Conservation (phyloP, 495 filamentous ascomycete genomes). For the Penicillium psychrofluorescens region DNA sequence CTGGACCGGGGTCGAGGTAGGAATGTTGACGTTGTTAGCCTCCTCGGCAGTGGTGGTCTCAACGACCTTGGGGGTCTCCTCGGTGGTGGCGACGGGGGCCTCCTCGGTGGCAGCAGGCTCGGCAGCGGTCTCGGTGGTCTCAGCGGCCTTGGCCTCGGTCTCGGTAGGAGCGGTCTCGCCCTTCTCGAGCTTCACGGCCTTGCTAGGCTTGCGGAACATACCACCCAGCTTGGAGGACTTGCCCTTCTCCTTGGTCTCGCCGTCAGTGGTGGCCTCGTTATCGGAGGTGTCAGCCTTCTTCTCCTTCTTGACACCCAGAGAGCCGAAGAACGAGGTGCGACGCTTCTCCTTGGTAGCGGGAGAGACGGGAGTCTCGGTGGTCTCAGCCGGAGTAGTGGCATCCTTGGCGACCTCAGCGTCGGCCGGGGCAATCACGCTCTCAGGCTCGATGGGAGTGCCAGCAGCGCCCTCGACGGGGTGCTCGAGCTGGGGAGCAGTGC, state of each 20-base stretch:
- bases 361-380: slow-evolving; percentile 21
- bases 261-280: slow-evolving; percentile 36
- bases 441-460: slow-evolving; percentile 36
- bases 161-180: slow-evolving; percentile 26
- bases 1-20: slow-evolving; percentile 38
- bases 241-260: slow-evolving; percentile 41
- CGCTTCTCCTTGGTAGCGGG: slow-evolving; percentile 43
- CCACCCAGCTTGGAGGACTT: slow-evolving; percentile 46
- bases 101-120: slow-evolving; percentile 25
- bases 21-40: slow-evolving; percentile 25
- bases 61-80: slow-evolving; percentile 24
- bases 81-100: slow-evolving; percentile 11
- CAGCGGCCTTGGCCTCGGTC: slow-evolving; percentile 25
- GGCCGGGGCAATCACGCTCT: slow-evolving; percentile 34
- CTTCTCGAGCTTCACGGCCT: slow-evolving; percentile 42
- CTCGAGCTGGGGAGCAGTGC: slow-evolving; percentile 45
- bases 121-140: slow-evolving; percentile 10
- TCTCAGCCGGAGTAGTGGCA: slow-evolving; percentile 19
- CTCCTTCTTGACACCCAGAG: slow-evolving; percentile 44
- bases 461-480: slow-evolving; percentile 41
- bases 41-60: slow-evolving; percentile 22
- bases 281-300: slow-evolving; percentile 45
- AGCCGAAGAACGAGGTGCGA: slow-evolving; percentile 49
- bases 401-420: slow-evolving; percentile 35
- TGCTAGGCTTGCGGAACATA: slow-evolving; percentile 52